Evolutionary conservation across 2,329 filamentous ascomycete genomes (phyloP).

Genomic region (Aspergillus fumigatus): DNA sequence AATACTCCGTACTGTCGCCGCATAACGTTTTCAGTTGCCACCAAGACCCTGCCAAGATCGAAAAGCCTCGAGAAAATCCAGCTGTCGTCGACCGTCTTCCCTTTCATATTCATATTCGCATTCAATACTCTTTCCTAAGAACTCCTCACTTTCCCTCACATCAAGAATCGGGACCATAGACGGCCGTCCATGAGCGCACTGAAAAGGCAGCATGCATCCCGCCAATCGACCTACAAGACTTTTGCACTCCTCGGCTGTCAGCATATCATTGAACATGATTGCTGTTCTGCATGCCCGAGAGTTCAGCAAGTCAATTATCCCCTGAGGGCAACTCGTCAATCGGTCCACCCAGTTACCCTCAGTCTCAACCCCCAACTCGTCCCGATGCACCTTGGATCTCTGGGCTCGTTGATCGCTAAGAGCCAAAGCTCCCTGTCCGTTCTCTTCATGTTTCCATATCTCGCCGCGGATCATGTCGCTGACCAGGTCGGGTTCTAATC

Average conservation of each 20-base stretch:
- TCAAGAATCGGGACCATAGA: slow-evolving; percentile 44
- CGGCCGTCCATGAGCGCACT: slow-evolving; percentile 48
- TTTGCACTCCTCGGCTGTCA: slow-evolving; percentile 37
- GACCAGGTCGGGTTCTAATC: slow-evolving; percentile 64
- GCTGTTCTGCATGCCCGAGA: slow-evolving; percentile 47
- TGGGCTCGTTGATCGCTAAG: slow-evolving; percentile 4
- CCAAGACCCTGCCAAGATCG: not conserved
- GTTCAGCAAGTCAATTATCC: slow-evolving; percentile 62
- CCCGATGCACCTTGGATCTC: not conserved
- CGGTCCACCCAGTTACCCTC: slow-evolving; percentile 51
- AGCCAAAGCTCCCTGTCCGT: slow-evolving; percentile 14
- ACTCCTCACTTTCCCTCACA: slow-evolving; percentile 10
- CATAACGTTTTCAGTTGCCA: not conserved
- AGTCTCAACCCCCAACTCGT: not conserved
- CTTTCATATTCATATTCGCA: not conserved
- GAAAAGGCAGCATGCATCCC: slow-evolving; percentile 45
- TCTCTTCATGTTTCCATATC: slow-evolving; percentile 61
- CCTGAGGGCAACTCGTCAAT: slow-evolving; percentile 67
- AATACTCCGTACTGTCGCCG: not conserved
- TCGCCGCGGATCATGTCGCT: slow-evolving; percentile 72
- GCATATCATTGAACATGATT: slow-evolving; percentile 49
- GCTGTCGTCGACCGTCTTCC: not conserved
- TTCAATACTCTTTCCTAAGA: not conserved
- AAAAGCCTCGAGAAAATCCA: not conserved
- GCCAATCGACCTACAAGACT: slow-evolving; percentile 36